Evolutionary conservation across 768 basidiomycete genomes (phyloP), one percentile per base, ranked within the genome.

Genomic region (Mycena capillaripes): DNA sequence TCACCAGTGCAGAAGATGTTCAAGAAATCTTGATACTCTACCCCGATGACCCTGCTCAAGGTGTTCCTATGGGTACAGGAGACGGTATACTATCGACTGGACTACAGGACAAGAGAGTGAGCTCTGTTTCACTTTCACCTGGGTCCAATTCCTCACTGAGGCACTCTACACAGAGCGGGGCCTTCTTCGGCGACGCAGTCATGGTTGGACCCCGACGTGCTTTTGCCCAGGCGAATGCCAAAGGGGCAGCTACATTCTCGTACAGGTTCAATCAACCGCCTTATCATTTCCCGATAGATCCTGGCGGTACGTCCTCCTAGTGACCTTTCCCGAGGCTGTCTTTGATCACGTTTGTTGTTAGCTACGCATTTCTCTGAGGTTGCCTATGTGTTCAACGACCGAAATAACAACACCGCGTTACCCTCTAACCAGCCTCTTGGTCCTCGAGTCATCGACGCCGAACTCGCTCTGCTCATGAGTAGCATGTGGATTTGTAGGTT

Each of bases 381-480:
- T 66, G 65, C 65, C 65, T 66, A 66, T 66, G 65, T 66, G 55
- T 66, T 66, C 65, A 66, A 66, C 65, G 65, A 66, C 65, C 65
- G 65, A 66, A 66, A 66, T 46, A 66, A 66, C 42, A 58, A 66
- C 65, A 66, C 65, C 40, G 42, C 55, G 44, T 48, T 66, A 66
- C 65, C 65, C 65, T 66, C 65, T 66, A 66, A 66, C 65, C 65
- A 66, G 65, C 65, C 65, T 66, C 65, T 66, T 66, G 65, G 65
- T 57, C 65, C 65, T 66, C 65, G 65, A 66, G 53, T 38, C 55
- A 66, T 66, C 65, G 65, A 66, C 65, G 44, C 65, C 65, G 56
- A 66, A 66, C 65, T 66, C 44, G 65, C 65, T 57, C 55, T 66
- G 30, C 65, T 66, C 65, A 66, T 66, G 65, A 66, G 65, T 66